Evolutionary conservation across 1,139 yeast genomes (phyloP), one percentile per base, ranked within the genome.

Genomic region (Taphrina populina): DNA sequence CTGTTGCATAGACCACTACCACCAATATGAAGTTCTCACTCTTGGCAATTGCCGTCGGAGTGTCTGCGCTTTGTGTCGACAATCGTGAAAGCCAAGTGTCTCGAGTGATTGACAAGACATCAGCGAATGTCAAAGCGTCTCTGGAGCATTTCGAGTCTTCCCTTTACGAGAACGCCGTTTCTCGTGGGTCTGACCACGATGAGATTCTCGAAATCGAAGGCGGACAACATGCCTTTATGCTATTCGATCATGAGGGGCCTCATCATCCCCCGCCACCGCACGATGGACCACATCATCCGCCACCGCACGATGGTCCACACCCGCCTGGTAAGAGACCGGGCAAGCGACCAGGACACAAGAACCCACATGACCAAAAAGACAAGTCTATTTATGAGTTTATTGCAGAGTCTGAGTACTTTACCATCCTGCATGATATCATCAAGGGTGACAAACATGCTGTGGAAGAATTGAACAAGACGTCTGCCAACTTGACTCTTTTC

Each of bases 401-500:
- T 37, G 40, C 41, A 4, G 43, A 45, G 17, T 52, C 57, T 3
- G 35, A 43, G 45, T 45, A 52, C 40, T 44, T 44, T 40, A 36
- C 45, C 24, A 46, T 23, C 10, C 37, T 54, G 15, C 49, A 47
- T 43, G 46, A 51, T n/a, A 34, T 39, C 49, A 40, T 54, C 44
- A 41, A 46, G 37, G 57, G 40, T n/a, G 54, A 54, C 30, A 34
- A 54, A 41, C 58, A 58, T 20, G 43, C 55, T 17, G 58, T 57
- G 32, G 58, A 47, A 7, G 52, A 51, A 13, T 36, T 58, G 32
- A 58, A 57, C 57, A 58, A 52, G 44, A 58, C 59, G 5, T 36
- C 54, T 19, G 59, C 60, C 37, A 58, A 56, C 35, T 5, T 58
- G 29, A 58, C 60, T 6, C 49, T 58, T 56, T 57, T 58, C 34